Base-by-base conservation (phyloP, 1,139 yeast species). In the Geotrichum europaeum region DNA sequence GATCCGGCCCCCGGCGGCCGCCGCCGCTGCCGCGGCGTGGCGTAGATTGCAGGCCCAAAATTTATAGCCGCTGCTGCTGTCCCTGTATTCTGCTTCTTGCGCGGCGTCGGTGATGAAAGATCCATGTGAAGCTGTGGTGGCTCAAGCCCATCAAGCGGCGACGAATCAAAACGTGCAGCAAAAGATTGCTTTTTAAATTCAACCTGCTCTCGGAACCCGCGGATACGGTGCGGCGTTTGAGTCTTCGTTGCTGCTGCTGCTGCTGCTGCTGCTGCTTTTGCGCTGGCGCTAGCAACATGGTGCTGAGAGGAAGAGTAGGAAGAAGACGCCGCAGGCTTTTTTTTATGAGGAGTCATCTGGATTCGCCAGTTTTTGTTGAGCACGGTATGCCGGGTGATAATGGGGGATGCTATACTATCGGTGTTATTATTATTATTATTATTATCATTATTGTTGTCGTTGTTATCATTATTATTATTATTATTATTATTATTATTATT, bases 281-380 rank as follows among this genome's bases (percentile, higher is more conserved):
- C 18, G 22, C 34, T 10, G 18, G 34, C 25, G 25, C 28, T 25
- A 12, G 24, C 6, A 9, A 5, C 22, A 13, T 28, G 20, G 3
- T 18, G 52, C 36, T 24, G 25, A 9, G 30, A 28, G 3, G 32
- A 28, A 7, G 32, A 7, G 32, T 28, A 7, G 6, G 32, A 28
- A 28, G 32, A 28, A 28, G 51, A 15, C 34, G 51, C 18, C 30
- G 54, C 12, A 2, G 47, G 13, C 13, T 28, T 56, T 61, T 36
- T 50, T 20, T 36, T 60, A 58, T 18, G 40, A 12, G 77, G 77
- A 10, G 77, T 74, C 10, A 69, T 75, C 56, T 73, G 75, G 34
- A 74, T 61, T 12, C 71, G 67, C 77, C 76, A 75, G 57, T 70
- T 72, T 56, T 68, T 67, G 63, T 74, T 73, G 49, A 74, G 66